These are phyloP conservation scores for Anthracocystis walkeri DNA, from an alignment of 1,284 basidiomycete genomes.

Conservation along the genomic window DNA sequence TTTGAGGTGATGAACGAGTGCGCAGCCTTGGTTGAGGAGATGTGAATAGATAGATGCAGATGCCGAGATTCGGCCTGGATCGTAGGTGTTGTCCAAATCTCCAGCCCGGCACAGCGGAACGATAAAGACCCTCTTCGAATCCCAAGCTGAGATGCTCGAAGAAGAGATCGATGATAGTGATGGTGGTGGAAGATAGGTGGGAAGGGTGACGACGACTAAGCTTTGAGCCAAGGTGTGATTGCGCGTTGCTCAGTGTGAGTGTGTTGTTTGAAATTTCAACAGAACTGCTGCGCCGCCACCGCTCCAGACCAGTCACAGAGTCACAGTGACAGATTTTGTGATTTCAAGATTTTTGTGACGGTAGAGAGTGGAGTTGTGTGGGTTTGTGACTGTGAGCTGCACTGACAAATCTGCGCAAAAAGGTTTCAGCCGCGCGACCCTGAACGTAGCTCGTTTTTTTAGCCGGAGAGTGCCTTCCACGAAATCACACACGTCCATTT, in stretches of 20 bases:
- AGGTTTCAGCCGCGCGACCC: background rate
- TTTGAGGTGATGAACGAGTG: background rate
- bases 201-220: conserved; percentile 1
- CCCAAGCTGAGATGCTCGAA: background rate
- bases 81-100: background rate
- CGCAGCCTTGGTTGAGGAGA: too few species aligned
- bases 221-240: background rate
- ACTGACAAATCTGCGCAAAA: background rate
- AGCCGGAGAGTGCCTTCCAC: background rate
- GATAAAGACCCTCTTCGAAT: background rate
- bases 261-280: conserved; percentile 1
- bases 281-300: background rate
- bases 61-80: conserved; percentile 5
- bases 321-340: background rate
- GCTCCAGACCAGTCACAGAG: conserved; percentile 1
- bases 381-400: too few species aligned
- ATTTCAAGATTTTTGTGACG: conserved; percentile 1
- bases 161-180: background rate
- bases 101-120: background rate
- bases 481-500: background rate
- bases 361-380: conserved; percentile 2
- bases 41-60: background rate
- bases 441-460: background rate
- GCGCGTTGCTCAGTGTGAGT: conserved; percentile 6
- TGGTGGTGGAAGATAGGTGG: conserved; percentile 6